Evolutionary conservation across 2,329 filamentous ascomycete species (phyloP), one percentile per base, ranked within the genome.

Genomic region (Ascocoryne sarcoides): DNA sequence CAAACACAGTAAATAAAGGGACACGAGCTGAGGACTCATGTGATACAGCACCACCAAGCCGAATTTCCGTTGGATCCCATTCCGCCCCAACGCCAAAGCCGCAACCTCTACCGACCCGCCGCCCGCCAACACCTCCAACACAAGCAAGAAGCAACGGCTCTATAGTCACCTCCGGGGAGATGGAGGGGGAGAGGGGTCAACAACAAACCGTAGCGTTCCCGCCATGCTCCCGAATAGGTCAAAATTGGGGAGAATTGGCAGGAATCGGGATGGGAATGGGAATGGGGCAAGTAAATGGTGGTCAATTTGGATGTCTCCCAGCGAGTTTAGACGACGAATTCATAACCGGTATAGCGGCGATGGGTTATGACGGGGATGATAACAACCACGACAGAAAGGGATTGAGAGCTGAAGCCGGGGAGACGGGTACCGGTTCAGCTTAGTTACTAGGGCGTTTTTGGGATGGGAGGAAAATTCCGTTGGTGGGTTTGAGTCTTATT

Each of bases 321-420:
- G 43, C 38, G 37, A 48, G 32, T 43, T 36, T 54, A 43, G 49
- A 55, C 42, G 50, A 50, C 39, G 48, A 51, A 37, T 55, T 57
- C 32, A 57, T 48, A 50, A 56, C 51, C n/a, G n/a, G n/a, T n/a
- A n/a, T n/a, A n/a, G n/a, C n/a, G n/a, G n/a, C n/a, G n/a, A n/a
- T n/a, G n/a, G n/a, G n/a, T n/a, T n/a, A n/a, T n/a, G n/a, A n/a
- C n/a, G n/a, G n/a, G n/a, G n/a, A n/a, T n/a, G n/a, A n/a, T n/a
- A n/a, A n/a, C n/a, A n/a, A n/a, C n/a, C n/a, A n/a, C n/a, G n/a
- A n/a, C n/a, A n/a, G n/a, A n/a, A n/a, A n/a, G n/a, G n/a, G n/a
- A n/a, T n/a, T n/a, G n/a, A n/a, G n/a, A n/a, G n/a, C n/a, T n/a
- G n/a, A n/a, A n/a, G n/a, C n/a, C n/a, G n/a, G n/a, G n/a, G n/a